phyloP scores from a whole-genome alignment of 75 land plant genomes.

The Cunninghamia lanceolata region DNA sequence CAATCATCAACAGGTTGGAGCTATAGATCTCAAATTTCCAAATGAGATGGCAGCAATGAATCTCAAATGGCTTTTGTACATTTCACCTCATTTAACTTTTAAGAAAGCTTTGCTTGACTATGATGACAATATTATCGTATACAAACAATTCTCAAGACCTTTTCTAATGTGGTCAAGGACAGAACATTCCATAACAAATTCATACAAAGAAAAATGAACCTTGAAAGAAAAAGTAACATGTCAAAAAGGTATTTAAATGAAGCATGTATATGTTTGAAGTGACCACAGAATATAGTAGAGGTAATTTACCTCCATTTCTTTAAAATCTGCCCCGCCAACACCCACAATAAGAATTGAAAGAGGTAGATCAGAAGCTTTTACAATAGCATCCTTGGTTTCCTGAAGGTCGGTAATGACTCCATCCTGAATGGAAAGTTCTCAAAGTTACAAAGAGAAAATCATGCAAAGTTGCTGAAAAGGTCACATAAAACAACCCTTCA shows the following conservation, averaged over 20 bases:
- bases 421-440: conserved; percentile 42
- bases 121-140: not conserved
- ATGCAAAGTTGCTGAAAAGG: not conserved
- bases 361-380: conserved; percentile 84
- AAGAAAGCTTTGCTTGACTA: not conserved
- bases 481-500: not conserved
- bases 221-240: not conserved
- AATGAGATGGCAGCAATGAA: not conserved
- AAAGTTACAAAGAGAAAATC: conserved; percentile 6
- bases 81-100: not conserved
- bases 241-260: not conserved
- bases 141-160: not conserved
- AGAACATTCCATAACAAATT: not conserved
- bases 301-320: conserved; percentile 85
- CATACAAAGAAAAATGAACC: not conserved
- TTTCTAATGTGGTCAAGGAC: not conserved
- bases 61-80: not conserved
- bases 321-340: conserved; percentile 97
- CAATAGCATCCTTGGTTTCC: conserved; percentile 85
- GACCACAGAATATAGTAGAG: not conserved
- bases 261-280: not conserved
- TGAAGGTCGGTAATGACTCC: conserved; percentile 97
- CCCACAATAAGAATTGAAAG: conserved; percentile 93
- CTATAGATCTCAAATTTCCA: not conserved
- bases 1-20: no score